These are phyloP conservation scores for Mycena polygramma DNA, from an alignment of 768 basidiomycete species.

Conservation along the genomic window DNA sequence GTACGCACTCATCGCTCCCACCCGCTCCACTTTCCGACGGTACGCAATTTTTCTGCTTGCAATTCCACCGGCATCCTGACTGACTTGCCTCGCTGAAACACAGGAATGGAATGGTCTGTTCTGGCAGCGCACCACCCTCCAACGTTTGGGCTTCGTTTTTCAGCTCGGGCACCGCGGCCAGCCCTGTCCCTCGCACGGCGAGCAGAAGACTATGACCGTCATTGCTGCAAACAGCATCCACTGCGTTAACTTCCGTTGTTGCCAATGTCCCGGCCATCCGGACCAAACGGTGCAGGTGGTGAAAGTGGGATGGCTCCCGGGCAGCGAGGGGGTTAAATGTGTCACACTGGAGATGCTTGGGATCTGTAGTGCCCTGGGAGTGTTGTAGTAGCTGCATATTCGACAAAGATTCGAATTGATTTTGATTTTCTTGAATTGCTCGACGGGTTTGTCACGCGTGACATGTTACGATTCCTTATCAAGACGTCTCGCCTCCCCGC, in stretches of 20 bases:
- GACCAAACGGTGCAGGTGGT: neutral
- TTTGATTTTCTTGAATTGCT: too few species aligned
- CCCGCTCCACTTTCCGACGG: neutral
- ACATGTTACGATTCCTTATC: too few species aligned
- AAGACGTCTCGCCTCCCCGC: too few species aligned
- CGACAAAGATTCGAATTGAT: too few species aligned
- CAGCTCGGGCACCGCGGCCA: neutral
- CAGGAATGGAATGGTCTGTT: neutral
- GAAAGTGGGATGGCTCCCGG: neutral
- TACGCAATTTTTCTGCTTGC: neutral
- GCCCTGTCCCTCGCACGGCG: neutral
- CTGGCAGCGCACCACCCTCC: neutral
- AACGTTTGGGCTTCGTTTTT: neutral
- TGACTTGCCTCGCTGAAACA: too few species aligned
- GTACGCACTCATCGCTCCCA: neutral
- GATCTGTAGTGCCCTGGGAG: neutral
- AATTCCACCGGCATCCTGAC: neutral
- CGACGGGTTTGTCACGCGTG: too few species aligned
- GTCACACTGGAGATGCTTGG: neutral
- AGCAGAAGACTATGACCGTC: neutral
- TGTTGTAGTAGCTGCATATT: neutral
- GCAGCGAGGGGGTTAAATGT: neutral
- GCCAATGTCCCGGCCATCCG: neutral
- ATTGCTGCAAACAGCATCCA: neutral
- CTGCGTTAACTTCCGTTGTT: neutral